phyloP scores from a whole-genome alignment of 352 stramenopile species.

The Phytophthora sp. region DNA sequence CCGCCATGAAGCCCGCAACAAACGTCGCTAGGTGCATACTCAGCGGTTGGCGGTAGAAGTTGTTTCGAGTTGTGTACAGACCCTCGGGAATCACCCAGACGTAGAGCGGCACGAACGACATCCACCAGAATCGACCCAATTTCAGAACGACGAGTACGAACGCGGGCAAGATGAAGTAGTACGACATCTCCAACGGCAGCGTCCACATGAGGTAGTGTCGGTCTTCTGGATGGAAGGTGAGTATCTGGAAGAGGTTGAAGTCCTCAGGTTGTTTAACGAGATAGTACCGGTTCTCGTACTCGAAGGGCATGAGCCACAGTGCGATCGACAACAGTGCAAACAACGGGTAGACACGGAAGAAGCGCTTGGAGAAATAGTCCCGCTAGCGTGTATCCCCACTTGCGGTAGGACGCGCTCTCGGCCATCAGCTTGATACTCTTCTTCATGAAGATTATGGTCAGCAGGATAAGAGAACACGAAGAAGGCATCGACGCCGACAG shows the following conservation, averaged over 20 bases:
- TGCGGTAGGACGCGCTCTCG: not conserved
- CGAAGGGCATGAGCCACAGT: not conserved
- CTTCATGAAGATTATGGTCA: slow-evolving; percentile 3
- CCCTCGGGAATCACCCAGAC: not conserved
- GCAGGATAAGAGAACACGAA: slow-evolving; percentile 1
- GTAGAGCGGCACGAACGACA: slow-evolving; percentile 1
- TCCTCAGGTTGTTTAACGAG: not conserved
- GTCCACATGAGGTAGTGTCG: slow-evolving; percentile 22
- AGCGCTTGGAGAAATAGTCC: slow-evolving; percentile 2
- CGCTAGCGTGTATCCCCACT: slow-evolving; percentile 2
- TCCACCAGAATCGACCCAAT: slow-evolving; percentile 19
- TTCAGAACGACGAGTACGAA: slow-evolving; percentile 15
- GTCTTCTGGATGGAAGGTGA: slow-evolving; percentile 10
- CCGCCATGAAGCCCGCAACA: slow-evolving; percentile 13
- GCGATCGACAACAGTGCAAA: not conserved
- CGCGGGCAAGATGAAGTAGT: slow-evolving; percentile 18
- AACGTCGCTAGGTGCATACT: slow-evolving; percentile 1
- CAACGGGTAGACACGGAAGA: not conserved
- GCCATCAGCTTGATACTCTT: not conserved
- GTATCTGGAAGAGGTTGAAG: not conserved
- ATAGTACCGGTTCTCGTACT: not conserved
- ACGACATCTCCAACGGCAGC: slow-evolving; percentile 16
- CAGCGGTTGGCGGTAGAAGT: not conserved
- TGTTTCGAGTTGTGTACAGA: not conserved
- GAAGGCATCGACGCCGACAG: not conserved